These are phyloP conservation scores for Castanea mollissima DNA, from an alignment of 306 rosid species.

Conservation along the genomic window DNA sequence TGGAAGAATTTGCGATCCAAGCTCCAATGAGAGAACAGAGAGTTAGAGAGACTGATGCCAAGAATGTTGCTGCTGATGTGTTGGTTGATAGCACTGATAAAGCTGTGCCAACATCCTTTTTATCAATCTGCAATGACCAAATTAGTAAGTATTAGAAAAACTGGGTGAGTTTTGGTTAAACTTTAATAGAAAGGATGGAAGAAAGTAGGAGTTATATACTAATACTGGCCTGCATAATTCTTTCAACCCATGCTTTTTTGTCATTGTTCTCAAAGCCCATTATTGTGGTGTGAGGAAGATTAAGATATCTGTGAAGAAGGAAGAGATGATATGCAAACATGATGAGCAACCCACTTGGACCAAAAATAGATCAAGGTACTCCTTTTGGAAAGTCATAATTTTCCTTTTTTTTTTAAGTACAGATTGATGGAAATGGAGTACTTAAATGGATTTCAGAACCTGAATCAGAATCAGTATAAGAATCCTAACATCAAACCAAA, in stretches of 20 bases:
- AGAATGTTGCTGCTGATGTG: constrained; percentile 58
- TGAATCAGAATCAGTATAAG: too few species aligned
- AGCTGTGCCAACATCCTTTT: constrained; percentile 39
- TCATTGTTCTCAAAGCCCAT: constrained; percentile 75
- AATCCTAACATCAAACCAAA: too few species aligned
- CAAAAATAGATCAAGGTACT: constrained; percentile 62
- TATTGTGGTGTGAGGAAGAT: constrained; percentile 63
- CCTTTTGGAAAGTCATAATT: constrained; percentile 51
- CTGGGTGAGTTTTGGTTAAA: background rate
- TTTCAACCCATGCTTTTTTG: constrained; percentile 69
- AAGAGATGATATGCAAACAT: constrained; percentile 67
- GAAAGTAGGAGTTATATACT: background rate
- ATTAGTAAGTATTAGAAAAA: background rate
- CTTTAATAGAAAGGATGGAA: background rate
- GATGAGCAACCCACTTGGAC: constrained; percentile 63
- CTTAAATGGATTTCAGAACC: too few species aligned
- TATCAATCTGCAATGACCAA: constrained; percentile 38
- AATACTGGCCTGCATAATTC: constrained; percentile 61
- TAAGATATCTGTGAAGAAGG: constrained; percentile 58
- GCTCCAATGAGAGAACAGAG: constrained; percentile 72
- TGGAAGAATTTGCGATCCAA: constrained; percentile 59
- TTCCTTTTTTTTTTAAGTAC: background rate
- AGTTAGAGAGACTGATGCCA: constrained; percentile 60
- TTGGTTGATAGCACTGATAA: constrained; percentile 56
- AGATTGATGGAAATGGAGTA: background rate